These are phyloP conservation scores for Gelatoporia subvermispora DNA, from an alignment of 768 basidiomycete genomes.

Conservation along the genomic window DNA sequence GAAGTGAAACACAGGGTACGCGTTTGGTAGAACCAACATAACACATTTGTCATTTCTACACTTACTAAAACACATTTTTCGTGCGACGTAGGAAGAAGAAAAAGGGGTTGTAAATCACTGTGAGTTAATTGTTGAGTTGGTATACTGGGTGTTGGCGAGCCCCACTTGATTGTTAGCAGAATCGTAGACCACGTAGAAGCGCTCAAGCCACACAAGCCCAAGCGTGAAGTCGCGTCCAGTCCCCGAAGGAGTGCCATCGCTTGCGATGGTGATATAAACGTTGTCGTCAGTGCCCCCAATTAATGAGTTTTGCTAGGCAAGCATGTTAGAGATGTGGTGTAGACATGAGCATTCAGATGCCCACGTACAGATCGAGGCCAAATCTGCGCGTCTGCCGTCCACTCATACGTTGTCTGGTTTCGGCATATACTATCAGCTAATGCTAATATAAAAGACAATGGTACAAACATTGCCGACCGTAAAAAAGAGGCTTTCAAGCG, in stretches of 20 bases:
- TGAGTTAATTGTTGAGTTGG: slow-evolving; percentile 22
- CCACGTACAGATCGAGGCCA: slow-evolving; percentile 43
- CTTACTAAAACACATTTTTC: too few relatives aligned
- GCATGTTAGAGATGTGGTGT: neutral
- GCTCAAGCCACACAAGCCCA: slow-evolving; percentile 29
- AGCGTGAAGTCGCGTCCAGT: slow-evolving; percentile 49
- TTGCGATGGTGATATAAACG: slow-evolving; percentile 35
- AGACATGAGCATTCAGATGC: neutral
- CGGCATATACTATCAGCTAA: too few relatives aligned
- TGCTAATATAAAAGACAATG: too few relatives aligned
- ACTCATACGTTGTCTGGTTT: neutral
- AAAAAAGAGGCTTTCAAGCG: slow-evolving; percentile 8
- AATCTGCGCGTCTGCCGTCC: slow-evolving; percentile 36
- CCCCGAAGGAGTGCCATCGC: slow-evolving; percentile 35
- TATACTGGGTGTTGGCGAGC: slow-evolving; percentile 29
- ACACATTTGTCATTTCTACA: too few relatives aligned
- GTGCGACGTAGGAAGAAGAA: too few relatives aligned
- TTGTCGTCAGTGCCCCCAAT: slow-evolving; percentile 44
- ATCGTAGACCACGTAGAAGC: slow-evolving; percentile 42
- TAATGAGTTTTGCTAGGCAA: slow-evolving; percentile 41
- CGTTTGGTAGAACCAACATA: too few relatives aligned
- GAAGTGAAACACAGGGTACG: too few relatives aligned
- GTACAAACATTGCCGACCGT: slow-evolving; percentile 10
- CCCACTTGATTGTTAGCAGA: slow-evolving; percentile 34
- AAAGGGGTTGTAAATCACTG: too few relatives aligned